These are phyloP conservation scores for Fusarium sp. DNA, from an alignment of 2,329 filamentous ascomycete species.

Conservation along the genomic window DNA sequence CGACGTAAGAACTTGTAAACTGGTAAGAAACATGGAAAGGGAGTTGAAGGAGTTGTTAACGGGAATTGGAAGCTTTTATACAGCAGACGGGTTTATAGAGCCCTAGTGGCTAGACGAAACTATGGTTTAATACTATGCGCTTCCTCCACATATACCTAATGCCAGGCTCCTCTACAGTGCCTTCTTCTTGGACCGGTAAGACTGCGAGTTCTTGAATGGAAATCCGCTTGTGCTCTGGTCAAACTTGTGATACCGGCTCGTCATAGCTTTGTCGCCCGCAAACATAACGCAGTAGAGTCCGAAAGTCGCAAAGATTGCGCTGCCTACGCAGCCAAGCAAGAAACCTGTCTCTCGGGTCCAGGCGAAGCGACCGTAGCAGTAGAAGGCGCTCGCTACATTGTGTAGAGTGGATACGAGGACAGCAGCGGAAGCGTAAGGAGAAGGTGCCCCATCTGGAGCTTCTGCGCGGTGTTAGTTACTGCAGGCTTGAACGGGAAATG, in stretches of 20 bases:
- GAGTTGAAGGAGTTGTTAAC: constrained; percentile 45
- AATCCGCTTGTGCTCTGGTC: constrained; percentile 56
- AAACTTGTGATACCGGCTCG: constrained; percentile 51
- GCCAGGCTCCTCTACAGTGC: constrained; percentile 40
- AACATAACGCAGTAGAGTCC: constrained; percentile 56
- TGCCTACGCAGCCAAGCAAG: constrained; percentile 68
- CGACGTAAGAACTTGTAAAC: not conserved
- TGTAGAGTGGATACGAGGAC: constrained; percentile 74
- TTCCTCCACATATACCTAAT: not conserved
- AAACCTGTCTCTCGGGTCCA: constrained; percentile 67
- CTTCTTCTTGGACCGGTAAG: constrained; percentile 55
- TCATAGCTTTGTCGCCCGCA: constrained; percentile 53
- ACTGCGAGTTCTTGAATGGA: constrained; percentile 53
- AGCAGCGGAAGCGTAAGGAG: constrained; percentile 74
- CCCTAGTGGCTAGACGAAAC: constrained; percentile 18
- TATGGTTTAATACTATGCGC: constrained; percentile 21
- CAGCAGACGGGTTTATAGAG: constrained; percentile 14
- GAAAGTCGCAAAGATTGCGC: constrained; percentile 66
- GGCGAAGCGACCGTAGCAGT: constrained; percentile 76
- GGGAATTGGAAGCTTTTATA: constrained; percentile 15
- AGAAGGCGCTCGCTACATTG: constrained; percentile 71
- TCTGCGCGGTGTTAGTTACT: constrained; percentile 8
- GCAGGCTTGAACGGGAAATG: not conserved
- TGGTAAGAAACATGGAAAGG: constrained; percentile 20
- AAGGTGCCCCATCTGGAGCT: constrained; percentile 55